Base-by-base conservation (phyloP, 352 stramenopile species). In the Phytophthora citrophthora region DNA sequence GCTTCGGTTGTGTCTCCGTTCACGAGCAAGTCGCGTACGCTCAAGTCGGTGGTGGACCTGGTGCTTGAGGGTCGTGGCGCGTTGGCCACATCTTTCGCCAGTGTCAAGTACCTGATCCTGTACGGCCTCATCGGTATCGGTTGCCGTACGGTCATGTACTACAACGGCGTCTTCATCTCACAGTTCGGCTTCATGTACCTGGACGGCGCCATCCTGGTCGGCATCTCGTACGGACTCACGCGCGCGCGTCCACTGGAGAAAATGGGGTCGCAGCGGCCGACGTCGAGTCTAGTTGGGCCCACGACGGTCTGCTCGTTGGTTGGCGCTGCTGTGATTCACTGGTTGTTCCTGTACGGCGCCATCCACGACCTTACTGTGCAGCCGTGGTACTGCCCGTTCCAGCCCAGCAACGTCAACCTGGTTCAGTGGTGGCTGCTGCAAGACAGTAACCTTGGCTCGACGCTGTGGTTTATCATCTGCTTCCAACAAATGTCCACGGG, bases 101-200 rank as follows among this genome's bases (percentile, higher is more conserved):
- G 70, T 20, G 91, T 96, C 78, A 96, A 95, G 59, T 97, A 89
- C 68, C 72, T 94, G 31, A 93, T 97, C 61, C 87, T 96, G 70
- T 96, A 96, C 64, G 90, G 88, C 36, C 83, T 95, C 55, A 86
- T 96, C 50, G 83, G 87, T 45, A 90, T 90, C 39, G 82, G 89
- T 57, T 89, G 79, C 47, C 84, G 92, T 56, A 87, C 90, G 34
- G 79, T 94, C 24, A 94, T 90, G 78, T 94, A 94, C 67, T 93
- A 90, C 70, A 91, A 95, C 61, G 65, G 63, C 10, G 85, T 97
- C 38, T 95, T 91, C 63, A 91, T 97, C 56, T 88, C 86, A 23
- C 85, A 96, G 75, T 96, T 88, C 61, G 74, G 74, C 53, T 97
- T 92, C 79, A 90, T 95, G 61, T 92, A 83, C 57, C 61, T 88